These are phyloP conservation scores for Evansstolkia leycettana DNA, from an alignment of 495 filamentous ascomycete genomes.

Conservation along the genomic window DNA sequence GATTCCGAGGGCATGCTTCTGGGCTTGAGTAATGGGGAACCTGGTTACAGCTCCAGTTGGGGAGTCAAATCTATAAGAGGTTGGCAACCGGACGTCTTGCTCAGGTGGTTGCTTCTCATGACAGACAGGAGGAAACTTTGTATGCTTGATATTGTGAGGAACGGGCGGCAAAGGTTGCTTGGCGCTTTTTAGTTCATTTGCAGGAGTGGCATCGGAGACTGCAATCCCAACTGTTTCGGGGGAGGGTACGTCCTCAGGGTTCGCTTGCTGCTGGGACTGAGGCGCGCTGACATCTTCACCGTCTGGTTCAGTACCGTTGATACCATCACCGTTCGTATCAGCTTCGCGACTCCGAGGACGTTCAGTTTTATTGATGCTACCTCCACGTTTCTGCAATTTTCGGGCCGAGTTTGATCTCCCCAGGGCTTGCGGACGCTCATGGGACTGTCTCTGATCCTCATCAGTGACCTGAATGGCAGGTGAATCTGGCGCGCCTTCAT, in stretches of 20 bases:
- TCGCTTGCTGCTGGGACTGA: constrained; percentile 1
- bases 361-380: constrained; percentile 18
- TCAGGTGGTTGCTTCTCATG: constrained; percentile 36
- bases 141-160: constrained; percentile 36
- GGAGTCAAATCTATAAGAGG: constrained; percentile 30
- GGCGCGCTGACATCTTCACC: no score
- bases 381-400: constrained; percentile 33
- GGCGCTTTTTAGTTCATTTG: constrained; percentile 11
- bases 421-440: constrained; percentile 12
- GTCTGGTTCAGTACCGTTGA: constrained; percentile 7
- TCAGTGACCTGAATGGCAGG: constrained; percentile 39
- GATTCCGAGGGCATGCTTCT: constrained; percentile 45
- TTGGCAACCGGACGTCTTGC: constrained; percentile 40
- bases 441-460: constrained; percentile 18
- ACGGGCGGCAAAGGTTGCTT: constrained; percentile 35
- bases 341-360: constrained; percentile 1
- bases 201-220: constrained; percentile 18
- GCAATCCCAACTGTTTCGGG: constrained; percentile 31
- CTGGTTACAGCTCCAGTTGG: constrained; percentile 26
- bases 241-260: constrained; percentile 3
- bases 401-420: constrained; percentile 23
- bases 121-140: constrained; percentile 26
- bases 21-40: constrained; percentile 26
- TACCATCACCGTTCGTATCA: constrained; percentile 7
- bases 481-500: constrained; percentile 12